These are phyloP conservation scores for Truncatella angustata DNA, from an alignment of 2,329 filamentous ascomycete genomes.

Conservation along the genomic window DNA sequence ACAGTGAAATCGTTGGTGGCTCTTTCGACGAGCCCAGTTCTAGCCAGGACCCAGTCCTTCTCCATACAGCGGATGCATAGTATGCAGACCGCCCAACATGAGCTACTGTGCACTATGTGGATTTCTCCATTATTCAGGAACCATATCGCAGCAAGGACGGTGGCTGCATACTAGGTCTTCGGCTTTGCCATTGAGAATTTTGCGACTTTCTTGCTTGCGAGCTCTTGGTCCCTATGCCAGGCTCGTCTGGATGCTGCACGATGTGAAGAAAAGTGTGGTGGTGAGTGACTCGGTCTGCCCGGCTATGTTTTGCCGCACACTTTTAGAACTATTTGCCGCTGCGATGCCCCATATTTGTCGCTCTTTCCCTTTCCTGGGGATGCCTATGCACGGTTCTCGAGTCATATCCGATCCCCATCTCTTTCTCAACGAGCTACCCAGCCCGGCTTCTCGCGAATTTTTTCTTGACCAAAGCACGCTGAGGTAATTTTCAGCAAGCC, in stretches of 20 bases:
- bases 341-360: background rate
- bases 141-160: background rate
- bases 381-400: conserved; percentile 2
- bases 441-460: background rate
- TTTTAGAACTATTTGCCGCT: conserved; percentile 1
- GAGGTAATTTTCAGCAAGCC: conserved; percentile 1
- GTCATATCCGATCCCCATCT: background rate
- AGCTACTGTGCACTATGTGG: conserved; percentile 2
- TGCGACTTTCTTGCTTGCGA: background rate
- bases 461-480: background rate
- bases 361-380: conserved; percentile 4
- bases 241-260: background rate
- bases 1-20: too few relatives aligned
- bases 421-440: background rate
- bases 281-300: conserved; percentile 1
- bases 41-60: too few relatives aligned
- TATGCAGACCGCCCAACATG: background rate
- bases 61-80: too few relatives aligned
- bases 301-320: conserved; percentile 2
- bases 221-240: background rate
- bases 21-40: too few relatives aligned
- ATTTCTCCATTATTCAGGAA: conserved; percentile 10
- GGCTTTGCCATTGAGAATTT: background rate
- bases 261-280: background rate
- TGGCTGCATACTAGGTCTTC: background rate